Evolutionary conservation across 106 monocot genomes (phyloP).

Genomic region (Platanthera guangdongensis): DNA sequence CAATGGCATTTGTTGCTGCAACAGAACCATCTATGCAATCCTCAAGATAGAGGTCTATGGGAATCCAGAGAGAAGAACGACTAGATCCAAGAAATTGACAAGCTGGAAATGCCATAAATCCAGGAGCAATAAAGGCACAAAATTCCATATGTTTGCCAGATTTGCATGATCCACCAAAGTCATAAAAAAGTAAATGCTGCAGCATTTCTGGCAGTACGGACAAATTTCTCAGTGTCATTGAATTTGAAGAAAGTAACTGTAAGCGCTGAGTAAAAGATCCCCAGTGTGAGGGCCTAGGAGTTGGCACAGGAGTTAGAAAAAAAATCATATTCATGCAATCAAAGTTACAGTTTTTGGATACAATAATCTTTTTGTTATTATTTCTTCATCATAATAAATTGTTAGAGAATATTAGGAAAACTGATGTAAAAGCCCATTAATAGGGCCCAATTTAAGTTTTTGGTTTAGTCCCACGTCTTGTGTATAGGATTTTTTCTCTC

Average conservation of each 20-base stretch:
- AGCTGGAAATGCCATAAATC: conserved; percentile 29
- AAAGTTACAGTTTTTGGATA: conserved; percentile 1
- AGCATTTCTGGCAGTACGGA: conserved; percentile 31
- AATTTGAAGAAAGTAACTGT: conserved; percentile 57
- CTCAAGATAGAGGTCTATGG: conserved; percentile 92
- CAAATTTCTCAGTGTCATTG: conserved; percentile 49
- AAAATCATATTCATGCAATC: not conserved
- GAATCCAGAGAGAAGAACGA: conserved; percentile 70
- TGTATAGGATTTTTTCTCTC: no score
- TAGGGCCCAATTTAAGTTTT: no score
- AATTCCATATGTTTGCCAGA: conserved; percentile 22
- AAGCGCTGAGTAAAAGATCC: conserved; percentile 43
- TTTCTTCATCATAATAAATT: not conserved
- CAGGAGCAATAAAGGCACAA: conserved; percentile 26
- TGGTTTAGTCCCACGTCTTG: no score
- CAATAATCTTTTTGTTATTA: no score
- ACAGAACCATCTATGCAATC: conserved; percentile 82
- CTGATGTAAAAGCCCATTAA: no score
- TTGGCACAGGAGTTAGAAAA: not conserved
- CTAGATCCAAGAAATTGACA: conserved; percentile 45
- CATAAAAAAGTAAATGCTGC: conserved; percentile 29
- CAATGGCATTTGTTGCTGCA: conserved; percentile 81
- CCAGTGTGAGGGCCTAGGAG: conserved; percentile 68
- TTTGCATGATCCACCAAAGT: conserved; percentile 26
- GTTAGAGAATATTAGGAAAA: not conserved